phyloP scores from a whole-genome alignment of 2,329 filamentous ascomycete genomes.

The Cryphonectria naterciae region DNA sequence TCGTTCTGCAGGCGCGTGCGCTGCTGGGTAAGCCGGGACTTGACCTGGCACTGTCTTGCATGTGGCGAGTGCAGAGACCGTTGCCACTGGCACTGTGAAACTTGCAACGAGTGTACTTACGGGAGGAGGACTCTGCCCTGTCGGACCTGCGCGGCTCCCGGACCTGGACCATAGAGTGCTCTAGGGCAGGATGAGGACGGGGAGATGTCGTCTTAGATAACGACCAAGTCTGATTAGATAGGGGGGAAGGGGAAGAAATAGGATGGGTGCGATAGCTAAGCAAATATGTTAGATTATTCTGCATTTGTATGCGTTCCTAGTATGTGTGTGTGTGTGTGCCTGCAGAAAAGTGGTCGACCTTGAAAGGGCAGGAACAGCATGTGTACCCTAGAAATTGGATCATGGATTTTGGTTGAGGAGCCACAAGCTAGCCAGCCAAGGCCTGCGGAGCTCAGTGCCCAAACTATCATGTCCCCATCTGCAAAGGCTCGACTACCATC shows the following conservation, averaged over 20 bases:
- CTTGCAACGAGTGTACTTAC: constrained; percentile 15
- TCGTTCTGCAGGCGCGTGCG: constrained; percentile 17
- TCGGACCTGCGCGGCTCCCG: neutral
- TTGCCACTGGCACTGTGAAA: constrained; percentile 20
- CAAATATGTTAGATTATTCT: neutral
- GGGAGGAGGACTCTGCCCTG: constrained; percentile 13
- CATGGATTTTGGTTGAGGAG: neutral
- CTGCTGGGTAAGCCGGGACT: constrained; percentile 12
- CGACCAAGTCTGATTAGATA: neutral
- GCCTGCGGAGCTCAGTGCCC: too few relatives aligned
- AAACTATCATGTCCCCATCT: neutral
- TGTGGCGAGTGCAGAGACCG: constrained; percentile 19
- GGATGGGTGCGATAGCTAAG: neutral
- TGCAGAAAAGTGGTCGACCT: neutral
- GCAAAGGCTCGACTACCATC: neutral
- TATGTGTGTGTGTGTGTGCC: neutral
- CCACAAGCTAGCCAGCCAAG: too few relatives aligned
- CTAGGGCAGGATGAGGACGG: neutral
- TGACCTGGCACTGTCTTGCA: constrained; percentile 16
- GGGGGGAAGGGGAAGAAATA: too few relatives aligned
- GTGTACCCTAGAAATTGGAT: neutral
- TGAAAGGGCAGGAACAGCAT: neutral
- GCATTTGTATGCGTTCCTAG: neutral
- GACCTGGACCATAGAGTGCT: neutral
- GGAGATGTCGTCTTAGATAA: too few relatives aligned